Evolutionary conservation across 1,284 basidiomycete species (phyloP).

Genomic region (Boletellus dicymbophilus): DNA sequence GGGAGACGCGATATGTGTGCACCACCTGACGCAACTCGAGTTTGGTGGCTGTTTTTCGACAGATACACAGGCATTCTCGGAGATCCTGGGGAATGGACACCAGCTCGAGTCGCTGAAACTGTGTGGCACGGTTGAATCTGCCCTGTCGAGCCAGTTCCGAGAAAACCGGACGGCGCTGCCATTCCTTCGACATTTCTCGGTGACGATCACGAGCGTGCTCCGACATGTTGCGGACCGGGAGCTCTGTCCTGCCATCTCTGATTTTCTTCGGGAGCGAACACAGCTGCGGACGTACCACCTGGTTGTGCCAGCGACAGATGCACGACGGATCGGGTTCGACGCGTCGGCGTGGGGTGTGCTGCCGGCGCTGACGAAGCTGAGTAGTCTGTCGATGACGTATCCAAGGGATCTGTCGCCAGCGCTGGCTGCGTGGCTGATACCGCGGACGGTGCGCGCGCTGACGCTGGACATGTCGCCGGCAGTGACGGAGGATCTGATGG

Average conservation of each 20-base stretch:
- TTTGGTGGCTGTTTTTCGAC: slow-evolving; percentile 58
- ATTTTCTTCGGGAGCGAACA: slow-evolving; percentile 62
- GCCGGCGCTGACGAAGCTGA: slow-evolving; percentile 52
- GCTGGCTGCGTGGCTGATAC: slow-evolving; percentile 68
- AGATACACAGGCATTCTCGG: slow-evolving; percentile 52
- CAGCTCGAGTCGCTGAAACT: slow-evolving; percentile 65
- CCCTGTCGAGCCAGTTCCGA: slow-evolving; percentile 51
- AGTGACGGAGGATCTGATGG: slow-evolving; percentile 35
- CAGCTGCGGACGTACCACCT: slow-evolving; percentile 54
- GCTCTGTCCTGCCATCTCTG: slow-evolving; percentile 66
- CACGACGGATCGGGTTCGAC: slow-evolving; percentile 60
- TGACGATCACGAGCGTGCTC: slow-evolving; percentile 48
- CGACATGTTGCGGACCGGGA: slow-evolving; percentile 54
- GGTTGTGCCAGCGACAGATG: slow-evolving; percentile 49
- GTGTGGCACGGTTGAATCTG: slow-evolving; percentile 51
- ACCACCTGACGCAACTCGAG: slow-evolving; percentile 63
- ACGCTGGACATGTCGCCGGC: slow-evolving; percentile 46
- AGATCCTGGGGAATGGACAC: slow-evolving; percentile 57
- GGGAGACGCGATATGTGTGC: slow-evolving; percentile 50
- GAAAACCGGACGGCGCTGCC: slow-evolving; percentile 44
- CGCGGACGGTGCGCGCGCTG: slow-evolving; percentile 54
- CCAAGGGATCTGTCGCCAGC: slow-evolving; percentile 63
- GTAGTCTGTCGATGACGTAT: slow-evolving; percentile 57
- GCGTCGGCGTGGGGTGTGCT: slow-evolving; percentile 72
- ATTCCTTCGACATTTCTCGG: slow-evolving; percentile 63